These are phyloP conservation scores for Dimocarpus longan DNA, from an alignment of 345 rosid genomes.

Conservation along the genomic window DNA sequence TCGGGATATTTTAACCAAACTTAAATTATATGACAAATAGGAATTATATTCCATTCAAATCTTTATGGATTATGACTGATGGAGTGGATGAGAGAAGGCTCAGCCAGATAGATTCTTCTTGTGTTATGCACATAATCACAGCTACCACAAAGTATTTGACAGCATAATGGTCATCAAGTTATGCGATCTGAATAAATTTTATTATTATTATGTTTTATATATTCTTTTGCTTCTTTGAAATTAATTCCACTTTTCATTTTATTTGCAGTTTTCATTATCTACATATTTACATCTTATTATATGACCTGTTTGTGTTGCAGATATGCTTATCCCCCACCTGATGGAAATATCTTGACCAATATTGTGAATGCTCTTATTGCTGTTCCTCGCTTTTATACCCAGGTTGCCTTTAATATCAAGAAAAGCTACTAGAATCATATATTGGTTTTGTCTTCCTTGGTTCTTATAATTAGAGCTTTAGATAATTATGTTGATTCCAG, in stretches of 20 bases:
- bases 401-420: constrained; percentile 49
- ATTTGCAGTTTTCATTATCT: neutral
- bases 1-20: neutral
- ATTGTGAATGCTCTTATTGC: constrained; percentile 96
- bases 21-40: neutral
- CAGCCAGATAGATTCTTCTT: neutral
- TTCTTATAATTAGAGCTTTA: neutral
- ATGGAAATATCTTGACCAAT: constrained; percentile 94
- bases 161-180: neutral
- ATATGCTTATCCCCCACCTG: constrained; percentile 96
- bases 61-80: neutral
- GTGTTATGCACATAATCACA: neutral
- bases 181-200: neutral
- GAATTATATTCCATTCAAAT: neutral
- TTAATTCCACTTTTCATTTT: constrained; percentile 3
- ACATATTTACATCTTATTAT: constrained; percentile 13
- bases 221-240: neutral
- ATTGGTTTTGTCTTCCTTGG: neutral
- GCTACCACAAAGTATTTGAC: neutral
- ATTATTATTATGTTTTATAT: neutral
- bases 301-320: constrained; percentile 41
- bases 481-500: neutral
- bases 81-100: neutral
- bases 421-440: constrained; percentile 10
- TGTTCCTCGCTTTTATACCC: constrained; percentile 93